Percentiles rank a stretch among this genome's conserved stretches.
Conservation (phyloP, 2,329 filamentous ascomycete species). For the Mollisia scopiformis region DNA sequence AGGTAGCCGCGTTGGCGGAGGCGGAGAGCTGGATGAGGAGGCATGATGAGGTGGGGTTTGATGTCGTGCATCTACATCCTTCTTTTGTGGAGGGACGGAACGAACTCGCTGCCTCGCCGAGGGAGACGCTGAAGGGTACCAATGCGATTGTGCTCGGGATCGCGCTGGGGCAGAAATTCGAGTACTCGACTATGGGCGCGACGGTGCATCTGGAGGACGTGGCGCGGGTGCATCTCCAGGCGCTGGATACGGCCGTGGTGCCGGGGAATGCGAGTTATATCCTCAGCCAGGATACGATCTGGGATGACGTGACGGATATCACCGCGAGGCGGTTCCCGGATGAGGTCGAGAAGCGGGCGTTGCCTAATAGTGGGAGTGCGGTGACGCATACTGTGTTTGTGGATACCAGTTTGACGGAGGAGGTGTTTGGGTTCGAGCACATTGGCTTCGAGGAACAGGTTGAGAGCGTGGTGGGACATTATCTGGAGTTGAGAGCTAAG, state of each 20-base stretch:
- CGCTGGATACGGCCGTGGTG: slow-evolving; percentile 17
- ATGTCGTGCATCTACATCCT: slow-evolving; percentile 20
- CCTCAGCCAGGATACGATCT: slow-evolving; percentile 4
- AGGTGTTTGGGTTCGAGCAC: background rate
- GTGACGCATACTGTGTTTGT: slow-evolving; percentile 1
- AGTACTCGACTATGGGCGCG: slow-evolving; percentile 12
- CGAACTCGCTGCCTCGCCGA: slow-evolving; percentile 10
- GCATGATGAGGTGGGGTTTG: slow-evolving; percentile 11
- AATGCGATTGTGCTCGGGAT: slow-evolving; percentile 9
- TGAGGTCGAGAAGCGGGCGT: background rate
- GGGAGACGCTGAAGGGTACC: slow-evolving; percentile 12
- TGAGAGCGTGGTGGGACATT: slow-evolving; percentile 6
- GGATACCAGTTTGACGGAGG: slow-evolving; percentile 4
- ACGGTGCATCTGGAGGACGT: slow-evolving; percentile 28
- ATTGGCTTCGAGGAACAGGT: slow-evolving; percentile 2
- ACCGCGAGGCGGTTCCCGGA: background rate
- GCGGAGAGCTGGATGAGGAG: slow-evolving; percentile 26
- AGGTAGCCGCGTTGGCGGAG: slow-evolving; percentile 28
- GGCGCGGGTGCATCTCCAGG: slow-evolving; percentile 24
- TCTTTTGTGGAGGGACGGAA: slow-evolving; percentile 18
- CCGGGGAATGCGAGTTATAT: slow-evolving; percentile 23
- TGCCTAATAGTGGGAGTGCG: slow-evolving; percentile 1
- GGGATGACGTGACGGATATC: background rate
- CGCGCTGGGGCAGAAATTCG: slow-evolving; percentile 13
- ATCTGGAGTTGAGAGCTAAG: slow-evolving; percentile 3